Percentiles rank a stretch among this genome's conserved stretches.
phyloP scores from a whole-genome alignment of 345 rosid species.

The Moringa oleifera region DNA sequence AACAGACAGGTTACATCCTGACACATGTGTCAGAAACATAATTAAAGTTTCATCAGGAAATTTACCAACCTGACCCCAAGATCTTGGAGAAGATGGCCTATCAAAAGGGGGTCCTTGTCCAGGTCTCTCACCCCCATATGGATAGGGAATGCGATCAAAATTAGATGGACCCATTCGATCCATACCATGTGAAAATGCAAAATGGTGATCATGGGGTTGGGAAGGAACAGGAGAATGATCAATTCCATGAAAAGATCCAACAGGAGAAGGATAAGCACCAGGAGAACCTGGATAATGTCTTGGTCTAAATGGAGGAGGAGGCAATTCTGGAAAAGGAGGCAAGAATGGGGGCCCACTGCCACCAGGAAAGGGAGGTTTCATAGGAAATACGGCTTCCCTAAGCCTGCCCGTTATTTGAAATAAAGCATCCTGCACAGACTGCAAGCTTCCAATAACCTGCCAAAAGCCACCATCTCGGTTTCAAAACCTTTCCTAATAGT shows the following conservation, averaged over 20 bases:
- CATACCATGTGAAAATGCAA: conserved; percentile 39
- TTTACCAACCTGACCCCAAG: conserved; percentile 64
- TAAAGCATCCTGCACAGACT: conserved; percentile 72
- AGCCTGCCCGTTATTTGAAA: conserved; percentile 69
- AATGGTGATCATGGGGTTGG: conserved; percentile 29
- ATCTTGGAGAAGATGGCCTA: conserved; percentile 63
- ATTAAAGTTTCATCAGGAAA: background rate
- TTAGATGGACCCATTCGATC: conserved; percentile 30
- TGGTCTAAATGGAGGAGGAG: conserved; percentile 63
- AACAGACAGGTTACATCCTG: background rate
- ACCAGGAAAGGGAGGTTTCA: conserved; percentile 38
- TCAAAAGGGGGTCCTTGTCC: conserved; percentile 68
- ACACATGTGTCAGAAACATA: background rate
- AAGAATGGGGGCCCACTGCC: conserved; percentile 48
- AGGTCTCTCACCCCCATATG: conserved; percentile 41
- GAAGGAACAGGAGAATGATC: conserved; percentile 35
- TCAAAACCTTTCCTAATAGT: no score
- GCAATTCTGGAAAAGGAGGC: conserved; percentile 67
- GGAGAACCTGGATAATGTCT: conserved; percentile 61
- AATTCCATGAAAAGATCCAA: conserved; percentile 44
- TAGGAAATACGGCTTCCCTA: conserved; percentile 59
- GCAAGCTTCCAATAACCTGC: conserved; percentile 65
- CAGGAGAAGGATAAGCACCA: conserved; percentile 51
- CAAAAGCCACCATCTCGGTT: conserved; percentile 3
- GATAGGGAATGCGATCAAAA: conserved; percentile 30